Base-by-base conservation (phyloP, 106 monocot species). In the Allium fistulosum region DNA sequence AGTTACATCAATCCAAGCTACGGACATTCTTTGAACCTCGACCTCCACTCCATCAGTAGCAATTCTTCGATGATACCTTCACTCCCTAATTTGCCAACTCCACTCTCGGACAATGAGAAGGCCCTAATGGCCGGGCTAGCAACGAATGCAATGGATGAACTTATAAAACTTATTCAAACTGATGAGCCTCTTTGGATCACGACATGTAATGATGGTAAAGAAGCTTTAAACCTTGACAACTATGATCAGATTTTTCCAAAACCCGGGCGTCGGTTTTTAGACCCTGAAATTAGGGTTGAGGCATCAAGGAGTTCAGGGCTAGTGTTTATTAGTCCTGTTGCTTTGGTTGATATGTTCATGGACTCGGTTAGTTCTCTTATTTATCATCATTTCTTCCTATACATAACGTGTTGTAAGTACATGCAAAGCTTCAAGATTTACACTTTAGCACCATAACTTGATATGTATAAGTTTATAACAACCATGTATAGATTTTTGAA, bases 101-200 rank as follows among this genome's bases (percentile, higher is more conserved):
- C 78, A 2, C 71, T 99, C 17, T 75, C 93, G 0, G 99, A 99
- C 26, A 81, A 85, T 16, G 99, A 99, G 58, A 87, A 82, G 78
- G 90, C 90, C n/a, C 59, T 93, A 12, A 90, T 99, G 99, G 83
- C 70, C 1, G 93, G 92, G 67, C 76, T 93, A 67, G 90, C 93
- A 1, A 79, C 87, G 7, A 78, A 69, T 70, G 89, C 93, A 10
- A 80, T 90, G 90, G 87, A 85, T 51, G 93, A 93, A 71, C 52
- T 93, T 16, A 77, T 99, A 46, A 72, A 90, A 60, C 72, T 99
- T 8, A 72, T 69, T 7, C 99, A 87, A 75, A 75, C 83, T 2
- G 85, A 93, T 11, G 99, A 85, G 53, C 99, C 90, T 0, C 46
- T 99, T 50, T 99, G 99, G 99, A 77, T 80, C 9, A 90, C 81